Conservation (phyloP, 768 basidiomycete genomes). For the Amanita exitialis region DNA sequence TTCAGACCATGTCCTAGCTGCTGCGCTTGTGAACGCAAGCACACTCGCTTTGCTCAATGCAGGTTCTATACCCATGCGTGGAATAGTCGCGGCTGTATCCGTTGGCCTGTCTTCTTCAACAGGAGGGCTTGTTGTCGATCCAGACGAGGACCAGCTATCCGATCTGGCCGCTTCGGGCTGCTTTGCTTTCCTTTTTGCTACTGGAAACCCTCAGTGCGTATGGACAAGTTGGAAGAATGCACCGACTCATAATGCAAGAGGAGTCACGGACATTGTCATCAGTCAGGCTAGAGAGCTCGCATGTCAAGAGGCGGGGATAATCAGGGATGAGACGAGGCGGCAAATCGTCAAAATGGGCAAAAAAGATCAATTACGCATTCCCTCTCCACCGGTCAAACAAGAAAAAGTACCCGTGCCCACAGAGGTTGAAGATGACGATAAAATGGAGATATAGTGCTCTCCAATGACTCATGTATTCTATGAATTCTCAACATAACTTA, state of each 20-base stretch:
- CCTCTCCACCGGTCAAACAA: neutral
- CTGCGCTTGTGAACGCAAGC: conserved; percentile 63
- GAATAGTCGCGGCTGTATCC: conserved; percentile 62
- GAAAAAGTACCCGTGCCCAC: neutral
- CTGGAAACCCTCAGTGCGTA: conserved; percentile 28
- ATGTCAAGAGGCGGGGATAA: conserved; percentile 27
- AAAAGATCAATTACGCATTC: conserved; percentile 8
- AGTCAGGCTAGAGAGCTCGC: conserved; percentile 40
- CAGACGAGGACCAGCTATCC: conserved; percentile 31
- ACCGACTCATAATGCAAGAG: conserved; percentile 8
- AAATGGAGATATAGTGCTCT: conserved; percentile 32
- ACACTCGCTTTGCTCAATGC: conserved; percentile 61
- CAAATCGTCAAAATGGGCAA: conserved; percentile 19
- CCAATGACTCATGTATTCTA: neutral
- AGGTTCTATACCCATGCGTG: conserved; percentile 63
- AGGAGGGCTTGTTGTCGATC: conserved; percentile 38
- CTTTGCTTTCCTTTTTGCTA: conserved; percentile 57
- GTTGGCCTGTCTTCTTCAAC: conserved; percentile 28
- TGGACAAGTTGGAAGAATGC: conserved; percentile 44
- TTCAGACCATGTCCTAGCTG: conserved; percentile 25
- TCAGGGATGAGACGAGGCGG: conserved; percentile 39
- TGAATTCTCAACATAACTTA: neutral
- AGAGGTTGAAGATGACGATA: conserved; percentile 17
- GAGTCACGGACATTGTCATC: conserved; percentile 31
- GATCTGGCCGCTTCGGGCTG: conserved; percentile 39